These are phyloP conservation scores for Yamadazyma atlantica DNA, from an alignment of 1,139 yeast genomes.

Conservation along the genomic window DNA sequence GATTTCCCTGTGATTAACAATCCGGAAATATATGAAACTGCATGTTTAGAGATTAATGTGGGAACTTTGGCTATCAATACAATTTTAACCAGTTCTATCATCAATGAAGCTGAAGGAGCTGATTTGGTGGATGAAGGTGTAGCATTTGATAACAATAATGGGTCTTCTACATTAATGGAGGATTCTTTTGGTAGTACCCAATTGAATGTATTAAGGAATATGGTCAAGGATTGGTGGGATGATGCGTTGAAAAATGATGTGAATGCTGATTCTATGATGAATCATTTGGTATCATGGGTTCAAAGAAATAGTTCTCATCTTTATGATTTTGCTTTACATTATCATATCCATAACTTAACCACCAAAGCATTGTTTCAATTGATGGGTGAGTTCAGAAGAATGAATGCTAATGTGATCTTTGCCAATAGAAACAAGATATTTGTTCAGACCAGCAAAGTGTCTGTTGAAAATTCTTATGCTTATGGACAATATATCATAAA, in stretches of 20 bases:
- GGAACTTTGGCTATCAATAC: slow-evolving; percentile 84
- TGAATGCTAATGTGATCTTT: slow-evolving; percentile 77
- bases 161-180: slow-evolving; percentile 60
- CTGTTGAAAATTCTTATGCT: slow-evolving; percentile 88
- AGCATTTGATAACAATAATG: slow-evolving; percentile 40
- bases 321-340: slow-evolving; percentile 77
- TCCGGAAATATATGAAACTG: slow-evolving; percentile 77
- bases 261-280: slow-evolving; percentile 84
- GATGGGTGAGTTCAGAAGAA: slow-evolving; percentile 72
- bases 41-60: slow-evolving; percentile 77
- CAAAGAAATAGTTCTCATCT: slow-evolving; percentile 70
- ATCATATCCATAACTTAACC: slow-evolving; percentile 85
- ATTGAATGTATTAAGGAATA: slow-evolving; percentile 61
- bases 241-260: slow-evolving; percentile 68
- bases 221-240: slow-evolving; percentile 95
- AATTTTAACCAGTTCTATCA: slow-evolving; percentile 75
- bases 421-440: slow-evolving; percentile 79
- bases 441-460: slow-evolving; percentile 65
- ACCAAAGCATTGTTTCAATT: slow-evolving; percentile 82
- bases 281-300: slow-evolving; percentile 85
- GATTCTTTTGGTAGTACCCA: slow-evolving; percentile 84
- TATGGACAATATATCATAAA: slow-evolving; percentile 86
- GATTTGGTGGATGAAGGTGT: slow-evolving; percentile 63
- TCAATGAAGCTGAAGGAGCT: slow-evolving; percentile 89
- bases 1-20: slow-evolving; percentile 74